Percentiles rank a stretch among this genome's conserved stretches.
phyloP scores from a whole-genome alignment of 2,329 filamentous ascomycete genomes.

The Pseudohalonectria lignicola region DNA sequence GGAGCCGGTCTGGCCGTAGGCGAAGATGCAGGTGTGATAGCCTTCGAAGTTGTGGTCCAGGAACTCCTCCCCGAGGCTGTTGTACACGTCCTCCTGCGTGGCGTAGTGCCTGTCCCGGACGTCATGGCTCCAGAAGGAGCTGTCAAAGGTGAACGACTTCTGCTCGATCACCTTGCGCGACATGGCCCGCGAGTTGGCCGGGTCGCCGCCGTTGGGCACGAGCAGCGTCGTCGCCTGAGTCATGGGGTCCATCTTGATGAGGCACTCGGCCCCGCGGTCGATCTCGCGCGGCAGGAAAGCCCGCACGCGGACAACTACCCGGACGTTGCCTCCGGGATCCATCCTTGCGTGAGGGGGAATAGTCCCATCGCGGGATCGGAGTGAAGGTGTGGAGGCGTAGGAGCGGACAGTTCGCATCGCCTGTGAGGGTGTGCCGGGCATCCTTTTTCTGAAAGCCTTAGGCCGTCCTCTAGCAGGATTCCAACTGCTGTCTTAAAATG shows the following conservation, averaged over 20 bases:
- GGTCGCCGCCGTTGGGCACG: constrained; percentile 31
- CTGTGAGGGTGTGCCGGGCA: constrained; percentile 1
- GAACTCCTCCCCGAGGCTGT: constrained; percentile 88
- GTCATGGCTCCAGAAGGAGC: constrained; percentile 95
- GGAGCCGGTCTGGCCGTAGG: constrained; percentile 94
- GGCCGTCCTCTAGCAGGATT: no score
- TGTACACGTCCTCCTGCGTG: constrained; percentile 86
- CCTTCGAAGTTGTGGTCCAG: constrained; percentile 98
- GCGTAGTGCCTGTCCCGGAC: constrained; percentile 74
- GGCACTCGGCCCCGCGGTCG: constrained; percentile 68
- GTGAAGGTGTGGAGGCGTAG: constrained; percentile 66
- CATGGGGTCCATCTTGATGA: constrained; percentile 83
- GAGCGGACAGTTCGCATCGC: constrained; percentile 35
- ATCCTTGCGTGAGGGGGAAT: constrained; percentile 43
- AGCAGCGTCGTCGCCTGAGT: constrained; percentile 77
- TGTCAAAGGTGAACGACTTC: constrained; percentile 91
- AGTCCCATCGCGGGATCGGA: constrained; percentile 62
- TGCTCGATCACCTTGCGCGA: constrained; percentile 71
- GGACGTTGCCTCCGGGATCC: constrained; percentile 64
- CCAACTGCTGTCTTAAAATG: no score
- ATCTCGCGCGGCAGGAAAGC: constrained; percentile 74
- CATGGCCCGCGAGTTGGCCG: constrained; percentile 45
- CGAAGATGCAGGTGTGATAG: constrained; percentile 98
- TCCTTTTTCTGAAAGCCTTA: no score
- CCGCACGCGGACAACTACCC: constrained; percentile 71